phyloP scores from a whole-genome alignment of 352 stramenopile species.

The Phytopythium aichiense region DNA sequence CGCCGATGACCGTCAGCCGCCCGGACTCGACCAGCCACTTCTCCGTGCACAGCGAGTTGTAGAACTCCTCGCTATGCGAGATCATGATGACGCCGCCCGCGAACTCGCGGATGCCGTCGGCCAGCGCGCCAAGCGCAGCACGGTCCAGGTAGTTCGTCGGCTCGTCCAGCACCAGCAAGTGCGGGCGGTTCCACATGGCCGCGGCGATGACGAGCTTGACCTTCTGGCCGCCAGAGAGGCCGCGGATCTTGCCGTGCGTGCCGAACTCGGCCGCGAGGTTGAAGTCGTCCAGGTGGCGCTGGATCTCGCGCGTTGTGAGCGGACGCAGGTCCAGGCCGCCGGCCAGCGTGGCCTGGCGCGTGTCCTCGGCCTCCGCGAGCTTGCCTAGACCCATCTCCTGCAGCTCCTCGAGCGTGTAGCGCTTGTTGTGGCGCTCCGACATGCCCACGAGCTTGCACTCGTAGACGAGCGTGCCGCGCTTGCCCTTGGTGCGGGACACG shows the following conservation, averaged over 20 bases:
- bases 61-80: conserved; percentile 79
- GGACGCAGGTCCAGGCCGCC: conserved; percentile 54
- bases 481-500: conserved; percentile 83
- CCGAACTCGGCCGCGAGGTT: conserved; percentile 65
- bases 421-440: conserved; percentile 57
- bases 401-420: conserved; percentile 63
- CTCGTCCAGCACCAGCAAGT: conserved; percentile 88
- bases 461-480: conserved; percentile 79
- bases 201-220: conserved; percentile 77
- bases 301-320: conserved; percentile 65
- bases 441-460: conserved; percentile 87
- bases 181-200: conserved; percentile 79
- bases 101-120: conserved; percentile 68
- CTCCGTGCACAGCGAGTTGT: conserved; percentile 76
- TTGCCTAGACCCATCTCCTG: conserved; percentile 66
- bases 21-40: conserved; percentile 74
- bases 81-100: conserved; percentile 77
- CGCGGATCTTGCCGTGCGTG: conserved; percentile 76
- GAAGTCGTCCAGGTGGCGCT: conserved; percentile 77
- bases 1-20: conserved; percentile 56
- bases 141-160: conserved; percentile 87
- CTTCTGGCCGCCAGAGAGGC: conserved; percentile 77
- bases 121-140: conserved; percentile 51
- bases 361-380: conserved; percentile 59
- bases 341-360: conserved; percentile 54